These are phyloP conservation scores for Camelina sativa DNA, from an alignment of 345 rosid species.

Conservation along the genomic window DNA sequence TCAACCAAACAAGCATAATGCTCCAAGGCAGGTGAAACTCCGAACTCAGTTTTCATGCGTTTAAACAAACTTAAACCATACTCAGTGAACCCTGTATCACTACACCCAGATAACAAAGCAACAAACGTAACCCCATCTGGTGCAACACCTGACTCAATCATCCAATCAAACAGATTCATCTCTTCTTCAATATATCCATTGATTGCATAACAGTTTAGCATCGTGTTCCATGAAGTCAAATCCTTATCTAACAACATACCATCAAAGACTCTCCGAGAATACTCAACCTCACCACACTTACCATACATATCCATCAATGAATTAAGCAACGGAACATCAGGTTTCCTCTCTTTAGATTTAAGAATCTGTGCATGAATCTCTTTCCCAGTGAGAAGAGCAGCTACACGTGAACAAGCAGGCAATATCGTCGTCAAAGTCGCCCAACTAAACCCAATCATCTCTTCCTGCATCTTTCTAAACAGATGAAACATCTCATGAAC, in stretches of 20 bases:
- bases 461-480: slow-evolving; percentile 52
- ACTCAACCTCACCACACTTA: slow-evolving; percentile 50
- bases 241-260: slow-evolving; percentile 56
- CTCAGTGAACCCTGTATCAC: slow-evolving; percentile 56
- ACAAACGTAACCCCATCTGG: slow-evolving; percentile 60
- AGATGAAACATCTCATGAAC: slow-evolving; percentile 41
- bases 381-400: slow-evolving; percentile 46
- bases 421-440: slow-evolving; percentile 48
- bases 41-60: slow-evolving; percentile 48
- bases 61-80: slow-evolving; percentile 53
- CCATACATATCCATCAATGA: slow-evolving; percentile 64
- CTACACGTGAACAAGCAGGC: slow-evolving; percentile 47
- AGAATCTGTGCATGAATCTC: slow-evolving; percentile 52
- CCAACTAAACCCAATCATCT: slow-evolving; percentile 52
- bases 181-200: slow-evolving; percentile 51
- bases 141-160: slow-evolving; percentile 46
- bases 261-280: slow-evolving; percentile 54
- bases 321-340: slow-evolving; percentile 48
- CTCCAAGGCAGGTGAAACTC: slow-evolving; percentile 51
- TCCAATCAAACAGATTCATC: slow-evolving; percentile 46
- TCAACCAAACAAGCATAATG: slow-evolving; percentile 68
- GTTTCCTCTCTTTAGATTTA: slow-evolving; percentile 40
- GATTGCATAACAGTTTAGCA: slow-evolving; percentile 56
- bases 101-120: slow-evolving; percentile 63
- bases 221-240: slow-evolving; percentile 59